Evolutionary conservation across 257 asterid species (phyloP), one percentile per base, ranked within the genome.

Genomic region (Anisodus acutangulus): DNA sequence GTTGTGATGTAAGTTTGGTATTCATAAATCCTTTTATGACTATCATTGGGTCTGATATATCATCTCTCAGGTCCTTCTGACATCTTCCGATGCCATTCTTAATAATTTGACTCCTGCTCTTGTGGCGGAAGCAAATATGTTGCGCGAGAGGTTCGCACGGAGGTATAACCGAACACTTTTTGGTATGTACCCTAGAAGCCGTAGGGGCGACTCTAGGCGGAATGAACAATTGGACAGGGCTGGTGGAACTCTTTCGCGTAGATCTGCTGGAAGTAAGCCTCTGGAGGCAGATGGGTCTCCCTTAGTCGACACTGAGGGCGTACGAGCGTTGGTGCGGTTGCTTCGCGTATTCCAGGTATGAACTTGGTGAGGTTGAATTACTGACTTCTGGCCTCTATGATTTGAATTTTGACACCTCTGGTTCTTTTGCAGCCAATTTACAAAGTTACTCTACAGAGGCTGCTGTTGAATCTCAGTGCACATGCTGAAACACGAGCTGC

Each of bases 1-100:
- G 45, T 76, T 78, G 4, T 13, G 64, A 53, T 78, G 53, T 51
- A 8, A 12, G 47, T 15, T 53, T 8, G 82, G 19, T 31, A 53
- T 31, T 54, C 15, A 8, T 78, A 41, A 22, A 74, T 74, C 62
- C 41, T 74, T 49, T 22, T 51, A 53, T 53, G 64, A 31, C 26
- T 53, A 78, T 53, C 11, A 26, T 78, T 51, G 82, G 45, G 41
- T 78, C 64, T 78, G 37, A 78, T 17, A 1, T 78, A 53, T 16
- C 10, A 53, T 63, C 53, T 80, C 22, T 35, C 89, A 95, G 99
- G 99, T 95, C 82, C 99, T 95, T 85, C 90, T 95, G 89, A 95
- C 99, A 67, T 95, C 99, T 55, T 94, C 99, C 4, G 99, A 95
- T 87, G 99, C 97, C 70, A 90, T 95, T 88, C 99, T 95, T 89